Evolutionary conservation across 306 rosid species (phyloP), one percentile per base, ranked within the genome.

Genomic region (Canavalia ensiformis): DNA sequence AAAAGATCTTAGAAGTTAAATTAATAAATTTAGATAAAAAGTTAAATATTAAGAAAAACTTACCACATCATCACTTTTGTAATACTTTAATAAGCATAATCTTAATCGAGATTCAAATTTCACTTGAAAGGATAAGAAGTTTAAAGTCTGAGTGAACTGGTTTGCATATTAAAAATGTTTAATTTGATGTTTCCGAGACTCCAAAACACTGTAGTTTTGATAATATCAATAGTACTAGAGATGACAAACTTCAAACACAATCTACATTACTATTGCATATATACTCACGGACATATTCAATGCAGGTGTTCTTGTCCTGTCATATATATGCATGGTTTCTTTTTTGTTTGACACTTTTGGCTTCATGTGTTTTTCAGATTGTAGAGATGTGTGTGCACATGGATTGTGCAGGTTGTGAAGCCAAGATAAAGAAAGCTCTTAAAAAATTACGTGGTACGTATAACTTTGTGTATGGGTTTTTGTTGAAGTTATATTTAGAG

Each of bases 331-430:
- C 25, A 18, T 18, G 25, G 11, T 8, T 8, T 8, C 2, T 6
- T 31, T 59, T 59, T 34, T 60, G 9, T 55, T 12, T 30, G 2
- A 29, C 34, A 12, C 7, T 31, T 13, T 1, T 45, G 25, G 4
- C 4, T 44, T 45, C 4, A 34, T 56, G 41, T 66, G 47, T 29
- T 66, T 72, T 82, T 3, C 90, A 92, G 97, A 79, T 82, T 30
- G 86, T 89, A 75, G 94, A 92, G 86, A 81, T 92, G 84, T 50
- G 78, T n/a, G 97, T 92, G 34, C 81, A 83, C 68, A 87, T 92
- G 89, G 94, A 92, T 78, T 92, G 97, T 70, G 56, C 74, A 37
- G 97, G 94, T 13, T 92, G 97, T 54, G 94, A 90, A 78, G 78
- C n/a, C 55, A 90, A 86, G 85, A 86, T 92, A 57, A 88, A 74